Evolutionary conservation across 345 rosid genomes (phyloP), one percentile per base, ranked within the genome.

Genomic region (Cardamine chenopodiifolia): DNA sequence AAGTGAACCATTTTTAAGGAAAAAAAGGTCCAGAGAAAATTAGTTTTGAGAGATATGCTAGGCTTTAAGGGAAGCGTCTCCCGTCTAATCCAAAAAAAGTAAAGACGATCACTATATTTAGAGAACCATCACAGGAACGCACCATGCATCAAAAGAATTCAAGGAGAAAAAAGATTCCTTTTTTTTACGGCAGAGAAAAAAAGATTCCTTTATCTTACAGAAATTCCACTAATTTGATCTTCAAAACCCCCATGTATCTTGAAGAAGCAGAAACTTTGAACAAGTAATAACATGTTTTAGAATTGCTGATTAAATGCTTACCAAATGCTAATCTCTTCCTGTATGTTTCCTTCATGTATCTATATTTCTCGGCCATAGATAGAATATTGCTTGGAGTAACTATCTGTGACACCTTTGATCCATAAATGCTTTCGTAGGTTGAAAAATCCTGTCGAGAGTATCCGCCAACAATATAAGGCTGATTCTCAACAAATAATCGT

Each of bases 281-380:
- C 15, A 6, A 40, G 40, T 31, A 14, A 40, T 44, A 62, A 14
- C 25, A 47, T 54, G 45, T 53, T 56, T 70, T 20, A 45, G 8
- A 3, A 47, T 35, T 55, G 60, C 47, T 34, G 61, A 65, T 37
- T 26, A 47, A 22, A 68, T 37, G 66, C 91, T 85, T 84, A 95
- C 99, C 99, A 73, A 95, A 95, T 67, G 97, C 89, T 77, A 95
- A 75, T 90, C 99, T 95, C 85, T 88, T 92, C 72, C 85, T 77
- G 80, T 89, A 83, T 57, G 97, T 95, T 84, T 90, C 90, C 71
- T 84, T 81, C 99, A 92, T 95, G 74, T 84, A 82, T 70, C 81
- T 70, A 74, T 95, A 95, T 79, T 92, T 95, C 79, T 92, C 99
- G 48, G 84, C 85, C 92, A 92, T 86, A 17, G 94, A 95, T 35